These are phyloP conservation scores for Colletotrichum liaoningense DNA, from an alignment of 2,329 filamentous ascomycete species.

Conservation along the genomic window DNA sequence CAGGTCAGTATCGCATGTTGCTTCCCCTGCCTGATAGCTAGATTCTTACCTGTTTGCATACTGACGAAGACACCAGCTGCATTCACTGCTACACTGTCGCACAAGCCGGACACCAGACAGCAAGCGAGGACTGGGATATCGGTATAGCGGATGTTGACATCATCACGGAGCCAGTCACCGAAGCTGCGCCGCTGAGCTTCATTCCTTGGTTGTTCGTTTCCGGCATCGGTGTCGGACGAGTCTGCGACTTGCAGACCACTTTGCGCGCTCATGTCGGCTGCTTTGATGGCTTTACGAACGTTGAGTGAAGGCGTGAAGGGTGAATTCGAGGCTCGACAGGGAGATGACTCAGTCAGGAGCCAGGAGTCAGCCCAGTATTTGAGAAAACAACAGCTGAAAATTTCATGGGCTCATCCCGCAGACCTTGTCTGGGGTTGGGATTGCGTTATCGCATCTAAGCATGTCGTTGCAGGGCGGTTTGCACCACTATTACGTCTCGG, in stretches of 20 bases:
- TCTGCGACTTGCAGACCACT: conserved; percentile 25
- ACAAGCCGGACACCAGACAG: conserved; percentile 52
- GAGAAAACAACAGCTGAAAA: background rate
- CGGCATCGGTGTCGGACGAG: conserved; percentile 26
- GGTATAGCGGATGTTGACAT: conserved; percentile 38
- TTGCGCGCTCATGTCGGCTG: conserved; percentile 17
- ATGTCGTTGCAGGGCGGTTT: conserved; percentile 25
- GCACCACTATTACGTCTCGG: conserved; percentile 23
- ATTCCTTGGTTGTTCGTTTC: conserved; percentile 4
- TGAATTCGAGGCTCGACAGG: background rate
- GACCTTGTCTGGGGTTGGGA: conserved; percentile 14
- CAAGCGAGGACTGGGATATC: conserved; percentile 53
- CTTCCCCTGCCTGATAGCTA: background rate
- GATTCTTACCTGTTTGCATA: conserved; percentile 48
- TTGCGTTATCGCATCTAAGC: conserved; percentile 32
- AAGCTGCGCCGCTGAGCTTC: conserved; percentile 8
- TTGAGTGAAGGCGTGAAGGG: background rate
- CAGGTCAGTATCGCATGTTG: background rate
- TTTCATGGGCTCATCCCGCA: background rate
- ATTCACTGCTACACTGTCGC: conserved; percentile 54
- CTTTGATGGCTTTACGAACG: background rate
- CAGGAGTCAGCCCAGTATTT: conserved; percentile 6
- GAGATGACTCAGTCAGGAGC: background rate
- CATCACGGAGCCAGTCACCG: conserved; percentile 34
- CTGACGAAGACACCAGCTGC: conserved; percentile 52